Percentiles rank a stretch among this genome's conserved stretches.
Evolutionary conservation across 2,329 filamentous ascomycete genomes (phyloP).

Genomic region (Aspergillus novofumigatus): DNA sequence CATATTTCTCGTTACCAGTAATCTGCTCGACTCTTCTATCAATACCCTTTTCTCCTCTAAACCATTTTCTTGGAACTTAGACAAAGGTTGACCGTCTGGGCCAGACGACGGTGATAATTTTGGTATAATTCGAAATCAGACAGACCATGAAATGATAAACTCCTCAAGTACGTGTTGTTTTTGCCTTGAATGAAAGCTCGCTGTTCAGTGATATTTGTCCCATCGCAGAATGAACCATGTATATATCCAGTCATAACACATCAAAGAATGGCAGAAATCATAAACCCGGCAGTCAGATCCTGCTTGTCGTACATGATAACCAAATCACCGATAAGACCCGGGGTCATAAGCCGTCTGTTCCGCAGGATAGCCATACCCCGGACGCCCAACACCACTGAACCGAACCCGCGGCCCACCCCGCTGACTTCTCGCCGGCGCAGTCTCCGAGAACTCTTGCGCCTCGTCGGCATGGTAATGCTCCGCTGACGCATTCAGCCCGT

Average conservation of each 20-base stretch:
- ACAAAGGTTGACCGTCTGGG: no score
- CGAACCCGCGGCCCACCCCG: conserved; percentile 15
- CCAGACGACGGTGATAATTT: no score
- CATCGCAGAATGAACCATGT: neutral
- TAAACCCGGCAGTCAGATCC: neutral
- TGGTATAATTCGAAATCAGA: no score
- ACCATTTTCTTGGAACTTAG: neutral
- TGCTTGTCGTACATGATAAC: neutral
- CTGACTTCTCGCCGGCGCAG: conserved; percentile 15
- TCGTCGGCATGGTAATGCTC: conserved; percentile 24
- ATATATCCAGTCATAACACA: conserved; percentile 1
- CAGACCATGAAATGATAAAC: no score
- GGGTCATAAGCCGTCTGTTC: conserved; percentile 37
- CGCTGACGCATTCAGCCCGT: neutral
- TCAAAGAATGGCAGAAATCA: neutral
- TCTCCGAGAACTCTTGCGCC: conserved; percentile 27
- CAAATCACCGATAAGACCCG: conserved; percentile 25
- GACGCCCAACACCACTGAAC: conserved; percentile 20
- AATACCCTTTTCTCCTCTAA: neutral
- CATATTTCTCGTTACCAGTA: conserved; percentile 5
- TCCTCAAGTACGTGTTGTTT: no score
- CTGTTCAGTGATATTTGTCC: no score
- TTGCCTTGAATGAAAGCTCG: no score
- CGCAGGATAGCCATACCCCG: conserved; percentile 21
- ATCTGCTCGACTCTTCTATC: neutral